Conservation (phyloP, 306 rosid genomes). For the Vigna unguiculata region DNA sequence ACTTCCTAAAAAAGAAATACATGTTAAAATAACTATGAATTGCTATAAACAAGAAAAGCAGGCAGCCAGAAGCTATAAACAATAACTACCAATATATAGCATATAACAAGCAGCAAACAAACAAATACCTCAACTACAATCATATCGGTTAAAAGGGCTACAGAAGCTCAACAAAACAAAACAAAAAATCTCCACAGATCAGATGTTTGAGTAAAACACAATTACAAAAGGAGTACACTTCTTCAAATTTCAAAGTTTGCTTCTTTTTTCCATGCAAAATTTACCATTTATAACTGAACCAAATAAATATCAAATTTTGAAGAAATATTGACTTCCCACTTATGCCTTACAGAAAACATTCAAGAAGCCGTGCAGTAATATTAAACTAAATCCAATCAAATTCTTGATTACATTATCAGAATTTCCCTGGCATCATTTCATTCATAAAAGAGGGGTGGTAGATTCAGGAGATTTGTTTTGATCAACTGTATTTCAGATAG, state of each 20-base stretch:
- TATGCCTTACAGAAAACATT: slow-evolving; percentile 24
- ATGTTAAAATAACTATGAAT: slow-evolving; percentile 32
- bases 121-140: slow-evolving; percentile 2
- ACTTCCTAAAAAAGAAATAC: slow-evolving; percentile 66
- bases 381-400: slow-evolving; percentile 29
- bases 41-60: slow-evolving; percentile 27
- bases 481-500: slow-evolving; percentile 20
- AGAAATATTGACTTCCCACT: slow-evolving; percentile 20
- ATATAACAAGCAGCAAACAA: not conserved
- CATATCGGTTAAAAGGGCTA: slow-evolving; percentile 2
- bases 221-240: not conserved
- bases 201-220: slow-evolving; percentile 2
- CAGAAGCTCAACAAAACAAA: slow-evolving; percentile 18
- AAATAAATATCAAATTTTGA: slow-evolving; percentile 30
- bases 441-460: slow-evolving; percentile 26
- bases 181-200: not conserved
- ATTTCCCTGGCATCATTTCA: slow-evolving; percentile 19
- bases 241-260: not conserved
- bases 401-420: slow-evolving; percentile 13
- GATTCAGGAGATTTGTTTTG: slow-evolving; percentile 27
- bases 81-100: not conserved
- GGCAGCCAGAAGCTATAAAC: not conserved
- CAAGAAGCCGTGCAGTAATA: slow-evolving; percentile 26
- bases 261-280: not conserved
- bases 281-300: slow-evolving; percentile 21